Evolutionary conservation across 225 moss, liverwort and hornwort genomes (phyloP), one percentile per base, ranked within the genome.

Genomic region (Polytrichum formosum): DNA sequence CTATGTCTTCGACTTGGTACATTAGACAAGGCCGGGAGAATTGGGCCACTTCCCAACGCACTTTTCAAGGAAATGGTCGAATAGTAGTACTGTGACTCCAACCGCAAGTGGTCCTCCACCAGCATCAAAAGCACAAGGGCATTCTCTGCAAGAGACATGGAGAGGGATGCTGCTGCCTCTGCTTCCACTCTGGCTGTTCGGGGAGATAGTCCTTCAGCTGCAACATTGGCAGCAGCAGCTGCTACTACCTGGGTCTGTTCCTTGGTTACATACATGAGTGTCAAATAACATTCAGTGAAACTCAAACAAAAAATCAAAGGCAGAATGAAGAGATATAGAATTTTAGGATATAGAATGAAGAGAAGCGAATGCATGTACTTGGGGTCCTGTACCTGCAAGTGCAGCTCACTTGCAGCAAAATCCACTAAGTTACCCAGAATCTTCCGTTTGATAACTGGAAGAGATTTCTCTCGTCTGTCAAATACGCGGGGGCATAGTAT

Each of bases 121-220:
- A 98, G 88, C 97, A 98, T 98, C 83, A 98, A 81, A 27, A 98
- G 85, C n/a, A 98, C 97, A 65, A 98, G 87, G 61, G 97, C 92
- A 82, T 98, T 98, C 83, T 98, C 97, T 71, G 97, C 94, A 69
- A 98, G 94, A 29, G 92, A 98, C 88, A 98, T 91, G 56, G 97
- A 98, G 70, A 94, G 83, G 77, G 94, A 90, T 65, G 97, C 91
- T 25, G 92, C 97, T 63, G 91, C 90, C 79, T 98, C 97, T 65
- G 97, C 97, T 91, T 94, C 97, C 72, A 92, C 79, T 72, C 90
- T 91, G 31, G 97, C 97, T 74, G 97, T 92, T 80, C 91, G 86
- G 19, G 97, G 97, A 79, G 97, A 98, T 70, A 98, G 81, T 66
- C 97, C 97, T 77, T 91, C 97, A 73, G 97, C 92, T 75, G 97